A percentile compares a stretch with the other conserved stretches of the same genome.
Conservation (phyloP, 2,329 filamentous ascomycete species). For the Penicillium digitatum region DNA sequence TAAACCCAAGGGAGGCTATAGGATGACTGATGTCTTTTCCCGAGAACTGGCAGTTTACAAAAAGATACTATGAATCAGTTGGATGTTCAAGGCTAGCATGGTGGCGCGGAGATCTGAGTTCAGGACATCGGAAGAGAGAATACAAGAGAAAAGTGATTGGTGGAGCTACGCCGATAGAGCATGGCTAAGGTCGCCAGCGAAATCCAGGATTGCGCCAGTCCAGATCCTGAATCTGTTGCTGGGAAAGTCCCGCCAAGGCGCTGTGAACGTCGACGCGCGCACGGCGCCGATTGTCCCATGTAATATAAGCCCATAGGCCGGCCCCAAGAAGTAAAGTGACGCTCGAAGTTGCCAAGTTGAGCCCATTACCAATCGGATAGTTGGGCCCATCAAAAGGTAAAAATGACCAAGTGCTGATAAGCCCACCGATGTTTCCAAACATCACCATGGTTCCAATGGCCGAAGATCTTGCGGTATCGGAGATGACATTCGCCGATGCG, state of each 20-base stretch:
- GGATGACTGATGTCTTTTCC: neutral
- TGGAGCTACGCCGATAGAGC: neutral
- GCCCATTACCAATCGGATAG: slow-evolving; percentile 66
- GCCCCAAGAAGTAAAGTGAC: slow-evolving; percentile 53
- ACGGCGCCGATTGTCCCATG: slow-evolving; percentile 57
- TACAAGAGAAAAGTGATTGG: neutral
- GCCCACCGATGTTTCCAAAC: slow-evolving; percentile 68
- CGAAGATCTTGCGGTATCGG: slow-evolving; percentile 64
- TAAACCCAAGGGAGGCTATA: neutral
- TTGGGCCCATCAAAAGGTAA: slow-evolving; percentile 60
- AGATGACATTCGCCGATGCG: slow-evolving; percentile 66
- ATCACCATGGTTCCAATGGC: slow-evolving; percentile 67
- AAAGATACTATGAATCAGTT: neutral
- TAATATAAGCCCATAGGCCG: slow-evolving; percentile 57
- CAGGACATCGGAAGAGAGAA: neutral
- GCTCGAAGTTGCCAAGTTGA: slow-evolving; percentile 63
- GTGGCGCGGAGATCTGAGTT: neutral
- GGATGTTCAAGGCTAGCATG: neutral
- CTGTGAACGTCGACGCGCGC: slow-evolving; percentile 53
- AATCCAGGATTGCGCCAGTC: slow-evolving; percentile 66
- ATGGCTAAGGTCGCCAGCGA: slow-evolving; percentile 50
- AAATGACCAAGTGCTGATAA: slow-evolving; percentile 64
- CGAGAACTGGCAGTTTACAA: neutral
- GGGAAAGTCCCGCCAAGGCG: slow-evolving; percentile 53
- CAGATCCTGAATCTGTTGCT: slow-evolving; percentile 55